These are phyloP conservation scores for Tribonema minus DNA, from an alignment of 108 stramenopile species.

Conservation along the genomic window DNA sequence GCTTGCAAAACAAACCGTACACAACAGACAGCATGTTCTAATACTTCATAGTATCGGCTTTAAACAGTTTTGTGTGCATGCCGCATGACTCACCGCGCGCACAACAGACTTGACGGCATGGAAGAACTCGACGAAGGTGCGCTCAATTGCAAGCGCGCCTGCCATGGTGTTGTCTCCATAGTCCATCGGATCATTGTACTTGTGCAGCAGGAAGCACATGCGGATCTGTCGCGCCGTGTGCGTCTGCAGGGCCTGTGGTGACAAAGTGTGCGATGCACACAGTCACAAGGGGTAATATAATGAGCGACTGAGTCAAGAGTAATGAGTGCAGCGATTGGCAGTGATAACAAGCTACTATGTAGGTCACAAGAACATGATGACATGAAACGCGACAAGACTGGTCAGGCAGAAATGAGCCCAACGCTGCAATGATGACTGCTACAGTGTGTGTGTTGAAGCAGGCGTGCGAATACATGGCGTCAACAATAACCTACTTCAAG, in stretches of 20 bases:
- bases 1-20: background rate
- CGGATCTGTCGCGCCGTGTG: constrained; percentile 58
- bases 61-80: too few species aligned
- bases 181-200: constrained; percentile 89
- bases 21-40: background rate
- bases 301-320: too few species aligned
- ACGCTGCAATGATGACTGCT: too few species aligned
- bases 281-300: background rate
- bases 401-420: too few species aligned
- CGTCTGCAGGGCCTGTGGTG: background rate
- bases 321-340: too few species aligned
- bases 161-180: constrained; percentile 90
- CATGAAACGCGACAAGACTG: too few species aligned
- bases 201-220: constrained; percentile 84
- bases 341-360: too few species aligned
- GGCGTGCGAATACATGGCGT: too few species aligned
- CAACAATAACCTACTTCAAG: too few species aligned
- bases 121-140: constrained; percentile 82
- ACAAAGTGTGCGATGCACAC: background rate
- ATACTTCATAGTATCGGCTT: too few species aligned
- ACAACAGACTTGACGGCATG: constrained; percentile 74
- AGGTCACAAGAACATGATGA: too few species aligned
- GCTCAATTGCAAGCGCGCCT: constrained; percentile 82
- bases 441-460: too few species aligned
- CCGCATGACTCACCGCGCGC: background rate